Evolutionary conservation across 495 filamentous ascomycete species (phyloP), one percentile per base, ranked within the genome.

Genomic region (Darksidea phi): DNA sequence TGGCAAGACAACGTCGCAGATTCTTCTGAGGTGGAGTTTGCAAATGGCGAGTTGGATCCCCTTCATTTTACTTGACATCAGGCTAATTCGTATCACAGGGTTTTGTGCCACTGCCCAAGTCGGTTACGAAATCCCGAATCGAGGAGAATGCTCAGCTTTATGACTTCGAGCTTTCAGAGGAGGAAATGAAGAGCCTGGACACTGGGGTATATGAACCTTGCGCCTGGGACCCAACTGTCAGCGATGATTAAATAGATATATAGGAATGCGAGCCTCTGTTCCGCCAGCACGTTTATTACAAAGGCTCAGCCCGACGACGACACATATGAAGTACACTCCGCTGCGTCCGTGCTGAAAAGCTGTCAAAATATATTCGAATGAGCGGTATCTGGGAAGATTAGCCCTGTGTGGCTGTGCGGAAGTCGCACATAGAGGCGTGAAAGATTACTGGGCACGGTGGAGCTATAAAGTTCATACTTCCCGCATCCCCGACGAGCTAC

Each of bases 21-120:
- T 96, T 8, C 71, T 97, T 61, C 51, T 97, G 10, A 79, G 89
- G 49, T 97, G 92, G 91, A 91, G 88, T 69, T 74, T 96, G 73
- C 89, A 96, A 70, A 93, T 81, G 79, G 82, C 84, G 57, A n/a
- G 59, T 53, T 32, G 28, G 10, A n/a, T 18, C 21, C 25, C 26
- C 41, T 15, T 46, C 18, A 55, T 13, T 1, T n/a, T 41, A 36
- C 45, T 55, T 32, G 24, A 43, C 18, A 15, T 20, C 46, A 15
- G 21, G 43, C n/a, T 38, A 10, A 32, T 32, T 4, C 28, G n/a
- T n/a, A 32, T 32, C 21, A 2, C 60, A 86, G 75, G 86, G 84
- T 0, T 82, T 83, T 47, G 77, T 91, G 17, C 86, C 88, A 26
- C 79, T 94, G 23, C 88, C 89, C 4, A 93, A 93, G 76, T 90